Conservation (phyloP, 768 basidiomycete species). For the Cystofilobasidium macerans region DNA sequence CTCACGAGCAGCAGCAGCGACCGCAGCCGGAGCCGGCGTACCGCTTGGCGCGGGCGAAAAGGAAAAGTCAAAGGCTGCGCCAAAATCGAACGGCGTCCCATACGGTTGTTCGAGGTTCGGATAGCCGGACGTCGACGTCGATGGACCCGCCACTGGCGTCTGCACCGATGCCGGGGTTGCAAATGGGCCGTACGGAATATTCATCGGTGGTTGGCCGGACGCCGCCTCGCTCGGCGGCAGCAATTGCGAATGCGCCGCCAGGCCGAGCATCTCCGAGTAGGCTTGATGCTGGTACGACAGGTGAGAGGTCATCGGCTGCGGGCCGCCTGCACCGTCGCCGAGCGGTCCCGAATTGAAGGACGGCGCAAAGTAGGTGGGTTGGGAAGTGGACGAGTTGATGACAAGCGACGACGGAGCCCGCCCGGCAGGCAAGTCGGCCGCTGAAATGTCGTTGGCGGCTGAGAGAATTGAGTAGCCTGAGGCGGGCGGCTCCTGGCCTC, state of each 20-base stretch:
- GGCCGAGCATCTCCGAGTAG: not conserved
- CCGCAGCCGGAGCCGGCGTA: not conserved
- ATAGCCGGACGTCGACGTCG: not conserved
- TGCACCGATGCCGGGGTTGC: too few relatives aligned
- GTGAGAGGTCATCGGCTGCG: not conserved
- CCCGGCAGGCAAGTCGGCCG: not conserved
- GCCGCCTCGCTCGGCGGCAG: not conserved
- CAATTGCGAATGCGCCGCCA: not conserved
- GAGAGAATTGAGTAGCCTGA: not conserved
- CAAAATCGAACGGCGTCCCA: not conserved
- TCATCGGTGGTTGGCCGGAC: too few relatives aligned
- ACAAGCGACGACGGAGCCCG: not conserved
- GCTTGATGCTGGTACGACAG: slow-evolving; percentile 1
- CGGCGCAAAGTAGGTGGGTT: not conserved
- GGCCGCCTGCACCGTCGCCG: not conserved
- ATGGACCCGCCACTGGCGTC: not conserved
- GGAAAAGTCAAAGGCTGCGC: not conserved
- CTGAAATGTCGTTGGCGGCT: not conserved
- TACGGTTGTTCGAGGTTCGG: not conserved
- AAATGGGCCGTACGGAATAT: too few relatives aligned
- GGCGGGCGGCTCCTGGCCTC: not conserved
- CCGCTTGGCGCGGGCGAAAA: not conserved
- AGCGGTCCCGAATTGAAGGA: not conserved
- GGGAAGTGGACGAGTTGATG: not conserved
- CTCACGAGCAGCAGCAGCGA: not conserved